These are phyloP conservation scores for Calycina marina DNA, from an alignment of 2,329 filamentous ascomycete genomes.

Conservation along the genomic window DNA sequence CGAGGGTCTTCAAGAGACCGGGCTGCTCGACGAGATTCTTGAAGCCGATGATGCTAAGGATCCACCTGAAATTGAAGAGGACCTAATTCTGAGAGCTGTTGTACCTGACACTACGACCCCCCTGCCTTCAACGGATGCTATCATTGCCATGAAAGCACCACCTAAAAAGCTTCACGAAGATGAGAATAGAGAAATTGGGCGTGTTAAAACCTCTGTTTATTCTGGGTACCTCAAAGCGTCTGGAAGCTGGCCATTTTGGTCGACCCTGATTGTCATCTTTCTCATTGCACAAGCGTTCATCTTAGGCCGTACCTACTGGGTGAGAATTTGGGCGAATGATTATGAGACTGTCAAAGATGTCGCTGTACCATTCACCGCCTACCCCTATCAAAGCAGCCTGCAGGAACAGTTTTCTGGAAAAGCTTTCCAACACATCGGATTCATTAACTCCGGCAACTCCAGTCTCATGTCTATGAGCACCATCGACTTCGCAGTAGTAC, in stretches of 20 bases:
- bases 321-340: constrained; percentile 42
- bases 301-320: constrained; percentile 42
- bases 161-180: constrained; percentile 58
- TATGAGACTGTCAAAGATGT: constrained; percentile 21
- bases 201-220: constrained; percentile 54
- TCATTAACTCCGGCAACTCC: too few species aligned
- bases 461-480: too few species aligned
- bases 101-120: neutral
- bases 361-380: too few species aligned
- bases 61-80: constrained; percentile 24
- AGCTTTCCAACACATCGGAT: too few species aligned
- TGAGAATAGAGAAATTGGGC: constrained; percentile 52
- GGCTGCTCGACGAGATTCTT: constrained; percentile 40
- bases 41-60: constrained; percentile 34
- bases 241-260: constrained; percentile 49
- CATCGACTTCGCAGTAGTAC: neutral
- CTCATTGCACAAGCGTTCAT: constrained; percentile 18
- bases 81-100: neutral
- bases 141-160: constrained; percentile 21
- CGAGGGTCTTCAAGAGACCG: constrained; percentile 41
- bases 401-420: too few species aligned
- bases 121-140: constrained; percentile 20
- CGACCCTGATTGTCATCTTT: constrained; percentile 36
- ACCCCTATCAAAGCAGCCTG: too few species aligned
- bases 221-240: constrained; percentile 47